These are phyloP conservation scores for Cicer bijugum DNA, from an alignment of 306 rosid genomes.

Conservation along the genomic window DNA sequence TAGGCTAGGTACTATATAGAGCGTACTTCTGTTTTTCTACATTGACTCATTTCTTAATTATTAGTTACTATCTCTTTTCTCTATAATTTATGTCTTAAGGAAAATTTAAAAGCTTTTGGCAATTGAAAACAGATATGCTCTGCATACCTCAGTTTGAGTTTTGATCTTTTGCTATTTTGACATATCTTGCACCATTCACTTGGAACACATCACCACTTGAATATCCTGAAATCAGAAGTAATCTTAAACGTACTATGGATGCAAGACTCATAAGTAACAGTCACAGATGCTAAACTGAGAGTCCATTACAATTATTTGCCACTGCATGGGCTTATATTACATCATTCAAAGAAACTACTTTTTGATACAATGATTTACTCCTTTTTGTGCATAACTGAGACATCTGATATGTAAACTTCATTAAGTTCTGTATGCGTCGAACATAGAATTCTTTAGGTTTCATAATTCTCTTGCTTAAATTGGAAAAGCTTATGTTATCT, in stretches of 20 bases:
- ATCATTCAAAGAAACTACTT: constrained; percentile 18
- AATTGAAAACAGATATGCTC: constrained; percentile 22
- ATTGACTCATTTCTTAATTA: constrained; percentile 7
- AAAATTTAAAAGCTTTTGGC: constrained; percentile 29
- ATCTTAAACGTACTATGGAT: constrained; percentile 18
- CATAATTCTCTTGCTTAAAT: constrained; percentile 10
- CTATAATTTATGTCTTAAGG: background rate
- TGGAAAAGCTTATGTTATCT: constrained; percentile 33
- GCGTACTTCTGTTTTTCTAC: constrained; percentile 32
- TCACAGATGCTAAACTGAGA: constrained; percentile 24
- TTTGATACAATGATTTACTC: constrained; percentile 27
- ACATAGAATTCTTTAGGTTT: constrained; percentile 25
- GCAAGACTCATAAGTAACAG: constrained; percentile 26
- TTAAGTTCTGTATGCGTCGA: constrained; percentile 27
- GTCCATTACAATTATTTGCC: constrained; percentile 29
- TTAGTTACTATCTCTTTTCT: constrained; percentile 15
- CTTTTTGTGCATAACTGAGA: constrained; percentile 21
- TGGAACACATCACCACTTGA: constrained; percentile 6
- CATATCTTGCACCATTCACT: constrained; percentile 33
- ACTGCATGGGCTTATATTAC: constrained; percentile 13
- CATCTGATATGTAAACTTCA: constrained; percentile 26
- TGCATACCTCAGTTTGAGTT: constrained; percentile 6
- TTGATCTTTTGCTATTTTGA: constrained; percentile 20
- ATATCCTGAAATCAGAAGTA: constrained; percentile 22
- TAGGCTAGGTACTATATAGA: constrained; percentile 28